Evolutionary conservation across 1,139 yeast species (phyloP), one percentile per base, ranked within the genome.

Genomic region (Pneumocystis wakefieldiae): DNA sequence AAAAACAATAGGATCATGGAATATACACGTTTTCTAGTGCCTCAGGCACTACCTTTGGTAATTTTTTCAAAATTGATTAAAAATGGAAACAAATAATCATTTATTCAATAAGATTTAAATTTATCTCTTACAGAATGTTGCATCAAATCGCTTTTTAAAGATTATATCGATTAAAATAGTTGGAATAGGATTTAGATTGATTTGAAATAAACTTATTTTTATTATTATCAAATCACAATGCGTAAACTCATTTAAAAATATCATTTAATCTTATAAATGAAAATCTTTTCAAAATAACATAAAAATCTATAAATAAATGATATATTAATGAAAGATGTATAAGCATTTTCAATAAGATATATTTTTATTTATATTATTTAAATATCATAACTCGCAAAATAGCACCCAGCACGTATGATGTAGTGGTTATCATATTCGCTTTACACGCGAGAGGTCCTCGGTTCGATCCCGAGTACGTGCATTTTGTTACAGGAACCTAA

Each of bases 381-480:
- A 32, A 32, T 32, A 32, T 7, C 35, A 32, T 32, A 32, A 32
- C 4, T 2, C 8, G 6, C 6, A 5, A 3, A 37, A 37, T 14
- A 37, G n/a, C 15, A 24, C 14, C 4, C 1, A 48, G 55, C 55
- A 48, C 55, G 55, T 48, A 48, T 48, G 55, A 48, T 48, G 55
- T 48, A 48, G 55, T 48, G 55, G 55, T 48, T 48, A 48, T 48
- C 55, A 48, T 48, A 48, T 48, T 48, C 55, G 55, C 55, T 48
- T 48, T 48, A 48, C 55, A 19, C 55, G 55, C 55, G 55, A 48
- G 55, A 48, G 55, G 55, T 24, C 55, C 55, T 48, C 55, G 55
- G 55, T 48, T 48, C 55, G 55, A 48, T 48, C 55, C 55, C 55
- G 55, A 48, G 55, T 48, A 48, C 55, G 55, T 48, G 55, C 55